Conservation (phyloP, 73 alveolate genomes). For the Urostyla sp. region DNA sequence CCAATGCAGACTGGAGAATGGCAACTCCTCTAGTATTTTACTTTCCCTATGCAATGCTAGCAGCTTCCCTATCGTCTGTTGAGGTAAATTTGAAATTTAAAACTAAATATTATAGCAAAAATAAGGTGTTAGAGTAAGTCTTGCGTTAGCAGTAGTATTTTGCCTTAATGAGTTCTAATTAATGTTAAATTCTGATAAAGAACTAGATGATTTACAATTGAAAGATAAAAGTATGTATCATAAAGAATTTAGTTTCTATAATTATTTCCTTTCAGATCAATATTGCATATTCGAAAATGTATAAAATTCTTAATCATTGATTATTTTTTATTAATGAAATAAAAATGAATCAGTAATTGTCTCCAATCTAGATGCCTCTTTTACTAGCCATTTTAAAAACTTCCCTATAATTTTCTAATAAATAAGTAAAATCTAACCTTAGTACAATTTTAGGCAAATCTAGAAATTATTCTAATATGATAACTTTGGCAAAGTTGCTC, state of each 20-base stretch:
- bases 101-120: not conserved
- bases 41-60: constrained; percentile 30
- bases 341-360: constrained; percentile 25
- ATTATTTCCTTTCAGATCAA: too few relatives aligned
- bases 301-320: constrained; percentile 14
- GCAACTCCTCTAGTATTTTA: constrained; percentile 15
- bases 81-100: not conserved
- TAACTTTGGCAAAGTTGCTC: constrained; percentile 64
- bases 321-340: not conserved
- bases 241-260: not conserved
- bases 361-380: constrained; percentile 68
- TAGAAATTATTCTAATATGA: constrained; percentile 57
- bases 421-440: too few relatives aligned
- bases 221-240: not conserved
- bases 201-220: not conserved
- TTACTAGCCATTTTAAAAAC: constrained; percentile 62
- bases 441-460: constrained; percentile 60
- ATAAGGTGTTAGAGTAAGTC: constrained; percentile 24
- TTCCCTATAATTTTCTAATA: too few relatives aligned
- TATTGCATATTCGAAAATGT: too few relatives aligned
- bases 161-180: constrained; percentile 48
- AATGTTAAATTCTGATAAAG: not conserved
- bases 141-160: constrained; percentile 48
- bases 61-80: constrained; percentile 46
- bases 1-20: constrained; percentile 19